Conservation (phyloP, 345 rosid species). For the Salix brachista region DNA sequence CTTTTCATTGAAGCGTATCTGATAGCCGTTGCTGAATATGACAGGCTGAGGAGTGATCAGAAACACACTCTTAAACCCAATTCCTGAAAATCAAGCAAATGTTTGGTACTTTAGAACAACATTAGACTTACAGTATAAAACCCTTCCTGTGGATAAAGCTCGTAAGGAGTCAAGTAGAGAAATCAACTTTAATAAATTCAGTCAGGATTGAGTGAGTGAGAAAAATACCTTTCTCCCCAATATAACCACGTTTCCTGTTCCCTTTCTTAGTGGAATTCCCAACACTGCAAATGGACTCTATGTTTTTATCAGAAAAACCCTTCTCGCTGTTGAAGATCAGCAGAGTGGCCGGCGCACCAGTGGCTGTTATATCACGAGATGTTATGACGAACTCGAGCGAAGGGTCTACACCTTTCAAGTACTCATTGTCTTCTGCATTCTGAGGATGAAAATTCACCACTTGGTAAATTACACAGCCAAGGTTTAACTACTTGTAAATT, state of each 20-base stretch:
- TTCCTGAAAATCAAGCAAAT: constrained; percentile 7
- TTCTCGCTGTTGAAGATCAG: constrained; percentile 63
- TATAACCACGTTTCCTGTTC: constrained; percentile 50
- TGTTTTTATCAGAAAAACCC: constrained; percentile 53
- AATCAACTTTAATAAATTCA: neutral
- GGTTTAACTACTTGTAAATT: neutral
- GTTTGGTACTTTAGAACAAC: too few relatives aligned
- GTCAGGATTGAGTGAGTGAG: neutral
- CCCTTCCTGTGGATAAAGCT: too few relatives aligned
- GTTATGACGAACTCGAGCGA: constrained; percentile 69
- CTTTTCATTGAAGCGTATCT: constrained; percentile 3
- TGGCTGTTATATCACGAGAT: constrained; percentile 54
- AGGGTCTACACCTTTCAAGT: constrained; percentile 52
- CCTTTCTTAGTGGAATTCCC: constrained; percentile 72
- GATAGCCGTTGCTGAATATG: constrained; percentile 54
- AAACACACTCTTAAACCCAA: constrained; percentile 45
- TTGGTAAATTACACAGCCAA: neutral
- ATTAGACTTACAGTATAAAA: too few relatives aligned
- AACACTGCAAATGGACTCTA: constrained; percentile 63
- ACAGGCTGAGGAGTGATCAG: constrained; percentile 49
- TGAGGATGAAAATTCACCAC: constrained; percentile 11
- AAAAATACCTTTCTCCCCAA: constrained; percentile 73
- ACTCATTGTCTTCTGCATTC: constrained; percentile 81
- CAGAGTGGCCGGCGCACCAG: constrained; percentile 60
- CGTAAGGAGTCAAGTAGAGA: too few relatives aligned